Evolutionary conservation across 2,329 filamentous ascomycete genomes (phyloP).

Genomic region (Diaporthe vexans): DNA sequence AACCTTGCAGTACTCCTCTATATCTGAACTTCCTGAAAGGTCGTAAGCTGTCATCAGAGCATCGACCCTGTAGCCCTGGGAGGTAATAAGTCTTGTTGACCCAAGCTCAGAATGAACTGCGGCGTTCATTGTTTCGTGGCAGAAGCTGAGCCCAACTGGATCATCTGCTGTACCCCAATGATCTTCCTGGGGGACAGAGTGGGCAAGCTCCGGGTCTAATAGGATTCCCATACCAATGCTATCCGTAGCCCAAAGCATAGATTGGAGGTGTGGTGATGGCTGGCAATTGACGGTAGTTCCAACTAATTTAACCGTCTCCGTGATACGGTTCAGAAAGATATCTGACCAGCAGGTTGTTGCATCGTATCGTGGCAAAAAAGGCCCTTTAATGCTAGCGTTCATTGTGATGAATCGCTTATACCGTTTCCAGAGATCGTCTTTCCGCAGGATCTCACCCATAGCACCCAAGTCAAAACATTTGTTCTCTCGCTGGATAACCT

Average conservation of each 20-base stretch:
- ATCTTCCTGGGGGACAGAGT: slow-evolving; percentile 41
- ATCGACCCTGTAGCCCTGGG: slow-evolving; percentile 49
- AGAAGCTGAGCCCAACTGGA: slow-evolving; percentile 38
- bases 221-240: slow-evolving; percentile 50
- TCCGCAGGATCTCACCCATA: slow-evolving; percentile 48
- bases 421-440: slow-evolving; percentile 47
- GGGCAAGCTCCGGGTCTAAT: slow-evolving; percentile 46
- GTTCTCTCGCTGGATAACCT: slow-evolving; percentile 46
- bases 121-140: slow-evolving; percentile 42
- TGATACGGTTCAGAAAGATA: slow-evolving; percentile 48
- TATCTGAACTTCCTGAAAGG: background rate
- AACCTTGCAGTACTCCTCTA: background rate
- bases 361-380: slow-evolving; percentile 50
- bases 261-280: slow-evolving; percentile 50
- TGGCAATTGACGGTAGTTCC: slow-evolving; percentile 52
- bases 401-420: slow-evolving; percentile 52
- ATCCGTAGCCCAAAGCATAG: slow-evolving; percentile 53
- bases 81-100: slow-evolving; percentile 45
- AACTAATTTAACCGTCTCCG: slow-evolving; percentile 50
- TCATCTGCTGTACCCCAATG: slow-evolving; percentile 44
- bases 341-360: slow-evolving; percentile 52
- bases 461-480: slow-evolving; percentile 51
- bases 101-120: slow-evolving; percentile 48
- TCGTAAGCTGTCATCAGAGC: slow-evolving; percentile 45
- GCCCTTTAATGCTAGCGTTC: slow-evolving; percentile 50